Evolutionary conservation across 148 eudicot species (phyloP), one percentile per base, ranked within the genome.

Genomic region (Rhododendron henanense): DNA sequence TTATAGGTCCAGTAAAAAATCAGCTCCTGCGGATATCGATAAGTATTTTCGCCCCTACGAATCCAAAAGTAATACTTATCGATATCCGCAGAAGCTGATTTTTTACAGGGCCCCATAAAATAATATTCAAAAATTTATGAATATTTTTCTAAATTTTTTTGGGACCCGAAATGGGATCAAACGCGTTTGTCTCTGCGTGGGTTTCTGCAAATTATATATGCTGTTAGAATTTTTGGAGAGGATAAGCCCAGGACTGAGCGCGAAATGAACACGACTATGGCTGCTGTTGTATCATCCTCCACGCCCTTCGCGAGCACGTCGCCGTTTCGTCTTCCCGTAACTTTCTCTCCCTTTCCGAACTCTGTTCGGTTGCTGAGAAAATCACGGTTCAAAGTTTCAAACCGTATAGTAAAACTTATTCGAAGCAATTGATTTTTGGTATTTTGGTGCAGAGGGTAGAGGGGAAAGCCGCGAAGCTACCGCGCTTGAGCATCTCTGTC

Each of bases 371-470:
- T 84, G 35, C 48, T 57, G 35, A 75, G 81, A 74, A 73, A 84
- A 84, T 47, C 11, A 13, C 1, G 33, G 18, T 16, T 4, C 47
- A 41, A 63, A 57, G 6, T 77, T 18, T 18, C 47, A 59, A 57
- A 9, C 10, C 14, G 5, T 14, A 18, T 25, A 16, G 2, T 7
- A 5, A 48, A 50, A 14, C 39, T 28, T 28, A 83, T 69, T 79
- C 14, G 61, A 65, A 21, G 10, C 11, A 19, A 50, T 81, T 35
- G 37, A 4, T 69, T 69, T 47, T 71, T 35, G 37, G 5, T 69
- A 1, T 18, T 25, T 74, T 82, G 59, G 35, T 88, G 89, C 87
- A 90, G 94, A 91, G 89, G 84, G 51, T 84, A 31, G 90, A 74
- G 51, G 77, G 28, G 71, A 74, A 84, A 53, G 7, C 86, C 53